Percentiles rank a stretch among this genome's conserved stretches.
Evolutionary conservation across 2,329 filamentous ascomycete genomes (phyloP).

Genomic region (Penicillium palitans): DNA sequence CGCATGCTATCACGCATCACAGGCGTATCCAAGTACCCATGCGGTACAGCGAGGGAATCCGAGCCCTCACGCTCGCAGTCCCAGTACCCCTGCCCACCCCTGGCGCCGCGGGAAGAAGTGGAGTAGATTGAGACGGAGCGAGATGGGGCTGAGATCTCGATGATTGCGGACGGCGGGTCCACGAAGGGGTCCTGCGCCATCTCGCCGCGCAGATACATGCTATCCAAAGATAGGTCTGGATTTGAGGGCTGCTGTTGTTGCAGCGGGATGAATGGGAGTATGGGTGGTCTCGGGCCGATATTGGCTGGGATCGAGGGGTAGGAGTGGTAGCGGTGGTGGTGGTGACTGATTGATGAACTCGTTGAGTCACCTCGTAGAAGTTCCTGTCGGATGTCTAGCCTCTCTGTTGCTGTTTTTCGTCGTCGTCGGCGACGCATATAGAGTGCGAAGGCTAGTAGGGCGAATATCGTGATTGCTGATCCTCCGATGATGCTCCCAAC

Average conservation of each 20-base stretch:
- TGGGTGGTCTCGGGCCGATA: background rate
- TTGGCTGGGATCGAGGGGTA: conserved; percentile 9
- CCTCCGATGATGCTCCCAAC: conserved; percentile 34
- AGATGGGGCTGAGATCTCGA: conserved; percentile 17
- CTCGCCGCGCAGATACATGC: conserved; percentile 1
- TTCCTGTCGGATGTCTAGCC: conserved; percentile 18
- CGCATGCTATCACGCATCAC: conserved; percentile 27
- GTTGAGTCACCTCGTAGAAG: conserved; percentile 21
- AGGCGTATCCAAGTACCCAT: conserved; percentile 4
- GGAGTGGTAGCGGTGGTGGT: conserved; percentile 7
- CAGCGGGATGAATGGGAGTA: conserved; percentile 15
- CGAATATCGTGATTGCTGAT: conserved; percentile 25
- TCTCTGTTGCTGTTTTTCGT: conserved; percentile 9
- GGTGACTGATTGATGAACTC: conserved; percentile 11
- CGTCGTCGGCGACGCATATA: conserved; percentile 27
- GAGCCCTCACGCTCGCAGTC: conserved; percentile 12
- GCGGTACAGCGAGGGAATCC: background rate
- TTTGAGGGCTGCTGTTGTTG: conserved; percentile 7
- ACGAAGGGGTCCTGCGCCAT: background rate
- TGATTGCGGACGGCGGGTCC: conserved; percentile 11
- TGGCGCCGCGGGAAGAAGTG: conserved; percentile 11
- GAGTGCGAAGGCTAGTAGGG: conserved; percentile 26
- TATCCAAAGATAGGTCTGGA: conserved; percentile 10
- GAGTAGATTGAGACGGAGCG: conserved; percentile 20
- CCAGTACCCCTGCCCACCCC: conserved; percentile 7